Conservation (phyloP, 495 filamentous ascomycete species). For the Aspergillus baeticus region DNA sequence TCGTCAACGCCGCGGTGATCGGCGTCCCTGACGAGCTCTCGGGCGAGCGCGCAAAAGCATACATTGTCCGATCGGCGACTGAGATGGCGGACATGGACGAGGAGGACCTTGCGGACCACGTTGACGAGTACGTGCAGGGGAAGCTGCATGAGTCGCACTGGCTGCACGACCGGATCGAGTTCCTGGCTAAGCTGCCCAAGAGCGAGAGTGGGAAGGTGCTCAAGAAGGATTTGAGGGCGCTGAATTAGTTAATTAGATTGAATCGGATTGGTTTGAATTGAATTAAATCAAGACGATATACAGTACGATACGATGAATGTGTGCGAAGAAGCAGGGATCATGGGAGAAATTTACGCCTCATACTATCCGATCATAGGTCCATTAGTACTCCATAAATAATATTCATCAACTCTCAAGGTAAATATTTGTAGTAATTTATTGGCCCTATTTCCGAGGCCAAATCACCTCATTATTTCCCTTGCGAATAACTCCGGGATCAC, state of each 20-base stretch:
- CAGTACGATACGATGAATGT: too few relatives aligned
- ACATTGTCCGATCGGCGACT: constrained; percentile 57
- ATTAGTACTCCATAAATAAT: too few relatives aligned
- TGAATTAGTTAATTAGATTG: background rate
- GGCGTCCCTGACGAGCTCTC: constrained; percentile 61
- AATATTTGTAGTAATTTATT: too few relatives aligned
- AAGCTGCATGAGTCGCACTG: constrained; percentile 24
- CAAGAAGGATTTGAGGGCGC: constrained; percentile 54
- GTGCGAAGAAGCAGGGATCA: too few relatives aligned
- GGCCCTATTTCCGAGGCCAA: too few relatives aligned
- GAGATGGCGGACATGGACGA: constrained; percentile 28
- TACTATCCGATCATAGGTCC: too few relatives aligned
- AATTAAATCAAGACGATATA: too few relatives aligned
- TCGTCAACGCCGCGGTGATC: constrained; percentile 74
- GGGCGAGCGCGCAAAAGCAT: constrained; percentile 77
- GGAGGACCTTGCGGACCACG: constrained; percentile 31
- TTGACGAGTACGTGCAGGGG: constrained; percentile 33
- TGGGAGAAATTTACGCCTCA: too few relatives aligned
- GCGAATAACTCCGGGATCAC: too few relatives aligned
- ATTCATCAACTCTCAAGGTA: too few relatives aligned
- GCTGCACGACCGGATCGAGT: constrained; percentile 46
- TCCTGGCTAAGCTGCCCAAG: constrained; percentile 73
- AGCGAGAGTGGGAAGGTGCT: constrained; percentile 77
- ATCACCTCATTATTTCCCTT: too few relatives aligned
- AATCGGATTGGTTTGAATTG: too few relatives aligned